Percentiles rank a stretch among this genome's conserved stretches.
phyloP scores from a whole-genome alignment of 2,329 filamentous ascomycete species.

The Exophiala lecanii-corni region DNA sequence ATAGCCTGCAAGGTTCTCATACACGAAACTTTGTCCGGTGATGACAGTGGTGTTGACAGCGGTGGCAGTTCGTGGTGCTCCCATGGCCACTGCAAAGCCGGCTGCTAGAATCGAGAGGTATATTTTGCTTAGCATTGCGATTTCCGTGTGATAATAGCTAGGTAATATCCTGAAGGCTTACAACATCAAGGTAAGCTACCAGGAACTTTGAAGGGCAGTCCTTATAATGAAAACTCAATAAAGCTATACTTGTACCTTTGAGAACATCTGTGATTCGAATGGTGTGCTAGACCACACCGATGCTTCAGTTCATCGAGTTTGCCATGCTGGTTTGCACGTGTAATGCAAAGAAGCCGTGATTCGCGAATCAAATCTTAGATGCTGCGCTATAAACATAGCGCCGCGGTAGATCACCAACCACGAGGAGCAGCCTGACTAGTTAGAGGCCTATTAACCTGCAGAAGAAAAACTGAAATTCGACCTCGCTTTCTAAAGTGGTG shows the following conservation, averaged over 20 bases:
- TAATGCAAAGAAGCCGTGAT: not conserved
- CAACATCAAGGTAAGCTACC: too few species aligned
- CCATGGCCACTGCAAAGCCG: conserved; percentile 13
- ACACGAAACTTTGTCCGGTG: conserved; percentile 59
- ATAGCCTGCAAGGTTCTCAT: conserved; percentile 63
- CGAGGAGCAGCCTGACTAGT: too few species aligned
- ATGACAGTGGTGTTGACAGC: conserved; percentile 50
- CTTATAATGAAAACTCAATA: not conserved
- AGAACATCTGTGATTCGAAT: too few species aligned
- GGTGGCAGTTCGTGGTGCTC: conserved; percentile 6
- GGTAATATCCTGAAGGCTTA: too few species aligned
- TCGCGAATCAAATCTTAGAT: not conserved
- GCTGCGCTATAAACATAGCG: not conserved
- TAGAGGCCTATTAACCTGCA: too few species aligned
- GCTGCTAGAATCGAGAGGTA: conserved; percentile 12
- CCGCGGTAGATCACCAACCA: too few species aligned
- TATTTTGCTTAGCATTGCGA: conserved; percentile 13
- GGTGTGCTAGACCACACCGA: too few species aligned
- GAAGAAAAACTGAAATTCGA: too few species aligned
- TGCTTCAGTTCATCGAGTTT: too few species aligned
- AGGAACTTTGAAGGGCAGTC: too few species aligned
- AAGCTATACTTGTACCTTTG: not conserved
- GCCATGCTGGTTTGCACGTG: not conserved
- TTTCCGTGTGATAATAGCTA: too few species aligned
- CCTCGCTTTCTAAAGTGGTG: too few species aligned